Conservation (phyloP, 257 asterid genomes). For the Solanum lycopersicoides region DNA sequence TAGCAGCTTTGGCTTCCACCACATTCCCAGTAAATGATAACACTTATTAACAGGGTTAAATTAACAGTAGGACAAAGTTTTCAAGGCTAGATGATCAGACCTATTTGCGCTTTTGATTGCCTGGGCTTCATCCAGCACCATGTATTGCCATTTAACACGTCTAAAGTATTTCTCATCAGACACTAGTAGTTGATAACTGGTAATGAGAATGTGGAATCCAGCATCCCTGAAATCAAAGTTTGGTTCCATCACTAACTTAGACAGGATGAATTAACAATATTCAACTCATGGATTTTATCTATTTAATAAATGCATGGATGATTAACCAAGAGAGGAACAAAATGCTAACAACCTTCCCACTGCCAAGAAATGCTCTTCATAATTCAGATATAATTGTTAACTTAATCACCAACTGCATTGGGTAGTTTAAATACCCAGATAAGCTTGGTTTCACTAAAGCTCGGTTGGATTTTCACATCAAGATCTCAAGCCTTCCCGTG, state of each 20-base stretch:
- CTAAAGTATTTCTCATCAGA: constrained; percentile 87
- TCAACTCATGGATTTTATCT: neutral
- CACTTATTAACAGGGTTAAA: neutral
- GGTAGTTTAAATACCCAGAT: neutral
- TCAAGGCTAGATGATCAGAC: constrained; percentile 25
- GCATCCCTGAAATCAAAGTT: constrained; percentile 58
- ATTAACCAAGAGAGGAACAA: neutral
- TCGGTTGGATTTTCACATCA: neutral
- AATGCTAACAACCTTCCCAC: neutral
- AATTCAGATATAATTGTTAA: neutral
- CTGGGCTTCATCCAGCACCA: constrained; percentile 99
- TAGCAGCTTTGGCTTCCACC: neutral
- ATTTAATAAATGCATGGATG: neutral
- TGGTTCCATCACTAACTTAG: neutral
- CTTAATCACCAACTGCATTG: neutral
- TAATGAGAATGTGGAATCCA: constrained; percentile 92
- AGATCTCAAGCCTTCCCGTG: neutral
- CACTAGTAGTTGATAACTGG: constrained; percentile 93
- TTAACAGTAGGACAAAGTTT: neutral
- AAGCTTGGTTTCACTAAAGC: neutral
- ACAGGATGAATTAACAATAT: neutral
- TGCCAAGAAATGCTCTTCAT: neutral
- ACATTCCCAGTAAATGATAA: neutral
- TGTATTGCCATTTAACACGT: constrained; percentile 97
- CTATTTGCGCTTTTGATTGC: constrained; percentile 92